Conservation (phyloP, 257 asterid genomes). For the Scutellaria barbata region DNA sequence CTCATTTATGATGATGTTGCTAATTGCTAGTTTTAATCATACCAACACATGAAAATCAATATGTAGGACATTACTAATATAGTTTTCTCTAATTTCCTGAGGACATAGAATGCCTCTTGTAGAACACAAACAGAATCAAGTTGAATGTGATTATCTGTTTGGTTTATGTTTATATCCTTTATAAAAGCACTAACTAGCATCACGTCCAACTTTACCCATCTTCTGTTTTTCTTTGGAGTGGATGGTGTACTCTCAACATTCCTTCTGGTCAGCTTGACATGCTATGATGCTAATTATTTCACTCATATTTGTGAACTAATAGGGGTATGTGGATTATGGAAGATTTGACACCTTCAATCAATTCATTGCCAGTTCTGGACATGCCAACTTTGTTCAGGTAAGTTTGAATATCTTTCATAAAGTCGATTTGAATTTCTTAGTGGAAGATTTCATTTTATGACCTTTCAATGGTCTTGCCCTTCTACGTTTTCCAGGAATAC, state of each 20-base stretch:
- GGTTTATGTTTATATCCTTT: conserved; percentile 20
- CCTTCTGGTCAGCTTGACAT: conserved; percentile 28
- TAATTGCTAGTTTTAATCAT: conserved; percentile 16
- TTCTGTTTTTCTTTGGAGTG: conserved; percentile 4
- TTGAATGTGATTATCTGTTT: conserved; percentile 25
- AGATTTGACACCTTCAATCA: conserved; percentile 75
- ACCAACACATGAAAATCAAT: conserved; percentile 8
- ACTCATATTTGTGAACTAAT: conserved; percentile 37
- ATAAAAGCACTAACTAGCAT: conserved; percentile 16
- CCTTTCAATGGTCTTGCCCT: conserved; percentile 22
- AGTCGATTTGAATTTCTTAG: conserved; percentile 6
- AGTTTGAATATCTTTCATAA: conserved; percentile 29
- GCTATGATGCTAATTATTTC: conserved; percentile 32
- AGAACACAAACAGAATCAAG: conserved; percentile 13
- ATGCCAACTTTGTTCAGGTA: conserved; percentile 76
- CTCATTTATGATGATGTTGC: background rate
- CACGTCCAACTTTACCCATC: conserved; percentile 14
- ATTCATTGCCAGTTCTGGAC: conserved; percentile 71
- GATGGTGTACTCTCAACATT: conserved; percentile 2
- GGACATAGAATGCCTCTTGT: background rate
- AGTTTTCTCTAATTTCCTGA: background rate
- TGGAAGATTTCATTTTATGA: conserved; percentile 22
- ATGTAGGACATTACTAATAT: background rate
- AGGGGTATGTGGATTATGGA: conserved; percentile 96
- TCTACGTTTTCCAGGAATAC: conserved; percentile 63